phyloP scores from a whole-genome alignment of 345 rosid species.

The Salix viminalis region DNA sequence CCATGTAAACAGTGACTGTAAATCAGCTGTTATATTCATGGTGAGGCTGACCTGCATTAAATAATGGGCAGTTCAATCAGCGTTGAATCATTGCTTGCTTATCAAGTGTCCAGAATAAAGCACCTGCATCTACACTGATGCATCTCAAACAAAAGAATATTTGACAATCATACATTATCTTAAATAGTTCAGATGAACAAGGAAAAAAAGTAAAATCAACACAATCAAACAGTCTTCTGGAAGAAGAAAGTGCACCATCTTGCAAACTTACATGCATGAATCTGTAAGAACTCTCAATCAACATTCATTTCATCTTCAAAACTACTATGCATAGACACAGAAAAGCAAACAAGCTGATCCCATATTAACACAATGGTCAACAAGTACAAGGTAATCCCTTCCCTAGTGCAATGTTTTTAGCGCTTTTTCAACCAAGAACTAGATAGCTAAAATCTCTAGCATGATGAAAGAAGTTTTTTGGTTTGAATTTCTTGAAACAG shows the following conservation, averaged over 20 bases:
- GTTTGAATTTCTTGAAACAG: neutral
- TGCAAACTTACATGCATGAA: neutral
- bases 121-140: neutral
- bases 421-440: neutral
- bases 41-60: slow-evolving; percentile 78
- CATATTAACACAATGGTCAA: neutral
- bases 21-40: slow-evolving; percentile 77
- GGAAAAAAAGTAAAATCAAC: neutral
- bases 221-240: neutral
- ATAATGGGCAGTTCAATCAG: neutral
- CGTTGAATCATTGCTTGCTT: neutral
- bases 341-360: neutral
- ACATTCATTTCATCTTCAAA: neutral
- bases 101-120: neutral
- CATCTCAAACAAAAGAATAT: neutral
- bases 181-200: neutral
- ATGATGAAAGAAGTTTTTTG: neutral
- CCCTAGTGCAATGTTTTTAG: neutral
- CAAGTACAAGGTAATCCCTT: neutral
- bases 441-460: neutral
- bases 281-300: neutral
- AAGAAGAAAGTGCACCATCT: neutral
- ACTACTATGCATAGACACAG: neutral
- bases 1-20: slow-evolving; percentile 90
- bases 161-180: neutral